These are phyloP conservation scores for Acer yangbiense DNA, from an alignment of 345 rosid genomes.

Conservation along the genomic window DNA sequence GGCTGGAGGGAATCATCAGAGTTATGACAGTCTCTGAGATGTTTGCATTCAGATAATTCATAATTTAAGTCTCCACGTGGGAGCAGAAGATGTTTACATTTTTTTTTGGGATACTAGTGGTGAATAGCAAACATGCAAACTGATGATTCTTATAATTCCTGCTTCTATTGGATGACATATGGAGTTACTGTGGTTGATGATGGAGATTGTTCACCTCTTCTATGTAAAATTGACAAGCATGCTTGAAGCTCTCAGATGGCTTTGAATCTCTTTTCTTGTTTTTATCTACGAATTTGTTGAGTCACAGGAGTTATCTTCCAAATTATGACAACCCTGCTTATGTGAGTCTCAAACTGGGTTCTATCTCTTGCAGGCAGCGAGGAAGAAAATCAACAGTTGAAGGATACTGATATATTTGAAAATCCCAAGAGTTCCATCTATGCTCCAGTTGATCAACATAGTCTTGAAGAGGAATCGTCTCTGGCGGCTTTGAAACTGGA, in stretches of 20 bases:
- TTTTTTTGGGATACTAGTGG: neutral
- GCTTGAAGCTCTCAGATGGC: neutral
- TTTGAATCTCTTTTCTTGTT: neutral
- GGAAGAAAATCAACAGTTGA: conserved; percentile 27
- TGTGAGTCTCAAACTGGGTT: neutral
- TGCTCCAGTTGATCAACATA: conserved; percentile 36
- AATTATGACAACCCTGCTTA: neutral
- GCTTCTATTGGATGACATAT: neutral
- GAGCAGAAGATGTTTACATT: neutral
- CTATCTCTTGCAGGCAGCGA: conserved; percentile 41
- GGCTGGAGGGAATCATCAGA: neutral
- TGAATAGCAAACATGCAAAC: neutral
- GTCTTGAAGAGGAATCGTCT: conserved; percentile 37
- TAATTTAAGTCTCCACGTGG: conserved; percentile 7
- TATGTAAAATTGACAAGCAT: neutral
- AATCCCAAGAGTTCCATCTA: conserved; percentile 18
- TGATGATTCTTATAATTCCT: neutral
- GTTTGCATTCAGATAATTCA: neutral
- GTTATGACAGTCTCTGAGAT: neutral
- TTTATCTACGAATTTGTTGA: neutral
- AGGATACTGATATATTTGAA: conserved; percentile 28
- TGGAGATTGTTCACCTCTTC: neutral
- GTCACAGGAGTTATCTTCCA: neutral
- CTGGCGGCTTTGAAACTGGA: conserved; percentile 32
- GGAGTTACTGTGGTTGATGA: conserved; percentile 5